These are phyloP conservation scores for Prunus persica DNA, from an alignment of 306 rosid genomes.

Conservation along the genomic window Prunus_persica_NCBIv2 NC_034010.1:28750501-28751000, in stretches of 20 bases:
- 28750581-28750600: no score
- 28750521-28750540: neutral
- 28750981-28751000: neutral
- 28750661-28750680: rapidly evolving
- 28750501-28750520: neutral
- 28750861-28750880: neutral
- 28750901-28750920: neutral
- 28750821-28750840: neutral
- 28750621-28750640: no score
- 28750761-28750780: no score
- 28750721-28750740: no score
- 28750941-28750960: neutral
- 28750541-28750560: no score
- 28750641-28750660: no score
- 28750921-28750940: neutral
- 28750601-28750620: no score
- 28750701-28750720: no score
- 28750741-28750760: no score
- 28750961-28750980: neutral
- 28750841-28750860: neutral
- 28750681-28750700: no score
- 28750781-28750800: neutral
- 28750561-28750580: no score
- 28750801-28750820: neutral
- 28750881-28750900: neutral